A percentile compares a stretch with the other conserved stretches of the same genome.
Evolutionary conservation across 352 stramenopile genomes (phyloP).

Genomic region (Pythium plurisporium): DNA sequence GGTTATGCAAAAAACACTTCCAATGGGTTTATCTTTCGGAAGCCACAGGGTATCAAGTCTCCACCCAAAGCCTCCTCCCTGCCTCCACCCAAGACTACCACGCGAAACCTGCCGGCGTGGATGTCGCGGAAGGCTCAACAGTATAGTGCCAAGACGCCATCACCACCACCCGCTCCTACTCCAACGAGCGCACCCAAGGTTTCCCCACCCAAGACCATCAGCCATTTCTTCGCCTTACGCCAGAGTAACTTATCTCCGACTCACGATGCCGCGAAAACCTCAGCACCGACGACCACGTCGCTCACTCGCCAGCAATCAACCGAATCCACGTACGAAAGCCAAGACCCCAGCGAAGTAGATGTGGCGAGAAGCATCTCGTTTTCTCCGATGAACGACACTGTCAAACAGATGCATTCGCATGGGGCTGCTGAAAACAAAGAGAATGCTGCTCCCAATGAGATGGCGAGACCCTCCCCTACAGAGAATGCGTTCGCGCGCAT

Average conservation of each 20-base stretch:
- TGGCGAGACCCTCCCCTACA: conserved; percentile 13
- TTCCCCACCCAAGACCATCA: conserved; percentile 21
- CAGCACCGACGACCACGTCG: neutral
- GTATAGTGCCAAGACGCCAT: neutral
- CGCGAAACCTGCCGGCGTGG: conserved; percentile 14
- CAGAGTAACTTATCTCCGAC: conserved; percentile 7
- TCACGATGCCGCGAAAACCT: neutral
- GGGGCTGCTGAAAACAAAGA: conserved; percentile 34
- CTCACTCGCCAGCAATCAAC: conserved; percentile 5
- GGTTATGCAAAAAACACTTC: neutral
- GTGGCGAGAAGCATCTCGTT: conserved; percentile 50
- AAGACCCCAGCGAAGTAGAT: conserved; percentile 44
- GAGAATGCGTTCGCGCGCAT: conserved; percentile 82
- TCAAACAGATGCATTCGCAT: conserved; percentile 10
- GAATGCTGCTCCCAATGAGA: conserved; percentile 30
- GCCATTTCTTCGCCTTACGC: conserved; percentile 39
- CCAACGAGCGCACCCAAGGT: neutral
- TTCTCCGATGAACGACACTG: conserved; percentile 35
- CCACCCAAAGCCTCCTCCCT: neutral
- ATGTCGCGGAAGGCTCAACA: conserved; percentile 13
- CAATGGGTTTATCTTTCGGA: conserved; percentile 3
- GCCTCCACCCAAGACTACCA: neutral
- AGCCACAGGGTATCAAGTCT: neutral
- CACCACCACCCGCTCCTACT: neutral
- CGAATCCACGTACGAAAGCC: conserved; percentile 41